phyloP scores from a whole-genome alignment of 2,329 filamentous ascomycete species.

The Neurospora sp. region DNA sequence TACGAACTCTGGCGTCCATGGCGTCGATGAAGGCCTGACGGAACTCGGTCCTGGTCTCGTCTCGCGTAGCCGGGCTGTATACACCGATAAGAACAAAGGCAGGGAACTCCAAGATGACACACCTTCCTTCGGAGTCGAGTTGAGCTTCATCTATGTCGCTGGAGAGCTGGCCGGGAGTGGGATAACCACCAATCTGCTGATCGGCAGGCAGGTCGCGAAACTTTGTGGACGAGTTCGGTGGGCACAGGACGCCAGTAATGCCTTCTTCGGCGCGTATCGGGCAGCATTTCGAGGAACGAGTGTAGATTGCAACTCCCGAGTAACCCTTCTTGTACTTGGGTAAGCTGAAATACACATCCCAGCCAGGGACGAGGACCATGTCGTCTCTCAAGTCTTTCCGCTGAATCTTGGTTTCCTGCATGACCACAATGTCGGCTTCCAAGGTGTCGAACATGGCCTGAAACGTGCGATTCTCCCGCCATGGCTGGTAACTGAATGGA shows the following conservation, averaged over 20 bases:
- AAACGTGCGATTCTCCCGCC: constrained; percentile 62
- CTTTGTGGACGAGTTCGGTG: constrained; percentile 58
- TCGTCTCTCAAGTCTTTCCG: constrained; percentile 85
- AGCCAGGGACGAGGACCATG: constrained; percentile 89
- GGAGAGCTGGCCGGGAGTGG: constrained; percentile 56
- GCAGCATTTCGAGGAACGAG: constrained; percentile 72
- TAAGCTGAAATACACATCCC: constrained; percentile 93
- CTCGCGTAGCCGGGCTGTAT: constrained; percentile 83
- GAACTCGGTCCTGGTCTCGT: constrained; percentile 75
- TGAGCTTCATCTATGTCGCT: constrained; percentile 55
- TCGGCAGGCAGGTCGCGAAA: constrained; percentile 67
- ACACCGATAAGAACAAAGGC: constrained; percentile 90
- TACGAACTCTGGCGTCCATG: constrained; percentile 75
- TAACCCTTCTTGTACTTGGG: constrained; percentile 96
- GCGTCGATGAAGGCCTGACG: constrained; percentile 70
- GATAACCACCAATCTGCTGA: constrained; percentile 84
- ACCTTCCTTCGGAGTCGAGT: constrained; percentile 86
- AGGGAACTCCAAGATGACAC: constrained; percentile 84
- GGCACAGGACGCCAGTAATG: constrained; percentile 70
- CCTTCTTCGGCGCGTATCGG: constrained; percentile 91
- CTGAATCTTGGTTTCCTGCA: constrained; percentile 96
- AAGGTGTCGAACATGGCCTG: constrained; percentile 90
- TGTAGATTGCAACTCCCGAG: constrained; percentile 92
- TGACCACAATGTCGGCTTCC: constrained; percentile 84
- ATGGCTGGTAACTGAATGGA: constrained; percentile 77